Conservation (phyloP, 441 rosid species). For the Syzygium syzygioides region DNA sequence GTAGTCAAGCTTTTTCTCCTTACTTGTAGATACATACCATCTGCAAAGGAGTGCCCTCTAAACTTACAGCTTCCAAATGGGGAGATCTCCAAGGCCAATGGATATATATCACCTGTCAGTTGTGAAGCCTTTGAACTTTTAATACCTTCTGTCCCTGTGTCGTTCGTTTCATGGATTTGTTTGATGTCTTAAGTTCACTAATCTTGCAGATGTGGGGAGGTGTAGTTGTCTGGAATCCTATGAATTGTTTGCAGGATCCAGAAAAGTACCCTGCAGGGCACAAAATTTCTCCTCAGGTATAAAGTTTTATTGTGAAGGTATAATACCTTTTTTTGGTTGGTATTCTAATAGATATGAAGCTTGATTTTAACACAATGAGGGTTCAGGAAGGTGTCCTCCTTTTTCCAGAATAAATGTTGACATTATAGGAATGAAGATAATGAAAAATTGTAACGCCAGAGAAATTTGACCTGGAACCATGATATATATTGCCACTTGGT, state of each 20-base stretch:
- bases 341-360: not conserved
- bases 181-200: slow-evolving; percentile 2
- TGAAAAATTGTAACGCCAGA: not conserved
- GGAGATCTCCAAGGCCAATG: slow-evolving; percentile 84
- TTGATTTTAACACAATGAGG: not conserved
- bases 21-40: slow-evolving; percentile 74
- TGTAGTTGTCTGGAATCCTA: slow-evolving; percentile 80
- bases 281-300: slow-evolving; percentile 54
- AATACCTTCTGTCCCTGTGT: not conserved
- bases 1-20: slow-evolving; percentile 2
- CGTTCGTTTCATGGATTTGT: slow-evolving; percentile 1
- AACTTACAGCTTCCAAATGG: slow-evolving; percentile 74
- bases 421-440: not conserved
- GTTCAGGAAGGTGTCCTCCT: not conserved
- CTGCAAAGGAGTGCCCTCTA: slow-evolving; percentile 85
- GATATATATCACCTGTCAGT: slow-evolving; percentile 93
- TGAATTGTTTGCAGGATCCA: slow-evolving; percentile 41
- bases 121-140: slow-evolving; percentile 6
- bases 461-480: not conserved
- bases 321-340: not conserved
- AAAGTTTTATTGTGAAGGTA: slow-evolving; percentile 8
- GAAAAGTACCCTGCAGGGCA: slow-evolving; percentile 34
- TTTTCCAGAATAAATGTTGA: not conserved
- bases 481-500: not conserved
- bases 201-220: slow-evolving; percentile 94